Conservation (phyloP, 768 basidiomycete species). For the Boletus huronensis region DNA sequence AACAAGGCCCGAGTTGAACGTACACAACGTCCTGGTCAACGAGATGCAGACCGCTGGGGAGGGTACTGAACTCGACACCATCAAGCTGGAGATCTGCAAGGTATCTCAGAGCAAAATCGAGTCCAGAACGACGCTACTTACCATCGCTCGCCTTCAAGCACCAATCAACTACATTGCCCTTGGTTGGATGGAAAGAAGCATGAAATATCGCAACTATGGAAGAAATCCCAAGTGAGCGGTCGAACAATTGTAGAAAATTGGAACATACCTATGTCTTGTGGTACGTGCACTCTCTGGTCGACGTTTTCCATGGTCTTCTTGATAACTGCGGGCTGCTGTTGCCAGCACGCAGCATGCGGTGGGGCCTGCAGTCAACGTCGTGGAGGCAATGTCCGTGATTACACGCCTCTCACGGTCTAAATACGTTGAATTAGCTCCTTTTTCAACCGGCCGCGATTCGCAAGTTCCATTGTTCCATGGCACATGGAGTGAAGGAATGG, state of each 20-base stretch:
- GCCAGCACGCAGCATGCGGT: conserved; percentile 23
- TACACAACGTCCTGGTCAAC: conserved; percentile 80
- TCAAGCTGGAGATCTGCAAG: conserved; percentile 59
- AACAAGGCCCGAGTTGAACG: conserved; percentile 24
- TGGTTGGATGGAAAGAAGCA: conserved; percentile 79
- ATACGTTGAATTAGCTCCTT: conserved; percentile 21
- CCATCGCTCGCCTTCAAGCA: conserved; percentile 67
- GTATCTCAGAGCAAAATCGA: neutral
- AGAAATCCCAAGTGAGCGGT: neutral
- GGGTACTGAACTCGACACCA: conserved; percentile 73
- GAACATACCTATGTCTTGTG: conserved; percentile 53
- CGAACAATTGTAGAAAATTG: neutral
- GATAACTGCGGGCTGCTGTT: conserved; percentile 19
- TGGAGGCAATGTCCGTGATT: conserved; percentile 20
- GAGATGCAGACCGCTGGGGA: conserved; percentile 79
- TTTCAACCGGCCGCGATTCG: neutral
- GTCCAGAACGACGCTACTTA: conserved; percentile 24
- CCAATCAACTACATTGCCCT: conserved; percentile 81
- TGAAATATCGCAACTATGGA: conserved; percentile 75
- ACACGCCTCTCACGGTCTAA: conserved; percentile 27
- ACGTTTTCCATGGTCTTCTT: conserved; percentile 25
- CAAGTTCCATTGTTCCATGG: neutral
- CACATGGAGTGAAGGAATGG: neutral
- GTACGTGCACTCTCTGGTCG: conserved; percentile 34
- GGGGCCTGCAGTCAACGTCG: conserved; percentile 15